Conservation (phyloP, 345 rosid species). For the Salix caprea region DNA sequence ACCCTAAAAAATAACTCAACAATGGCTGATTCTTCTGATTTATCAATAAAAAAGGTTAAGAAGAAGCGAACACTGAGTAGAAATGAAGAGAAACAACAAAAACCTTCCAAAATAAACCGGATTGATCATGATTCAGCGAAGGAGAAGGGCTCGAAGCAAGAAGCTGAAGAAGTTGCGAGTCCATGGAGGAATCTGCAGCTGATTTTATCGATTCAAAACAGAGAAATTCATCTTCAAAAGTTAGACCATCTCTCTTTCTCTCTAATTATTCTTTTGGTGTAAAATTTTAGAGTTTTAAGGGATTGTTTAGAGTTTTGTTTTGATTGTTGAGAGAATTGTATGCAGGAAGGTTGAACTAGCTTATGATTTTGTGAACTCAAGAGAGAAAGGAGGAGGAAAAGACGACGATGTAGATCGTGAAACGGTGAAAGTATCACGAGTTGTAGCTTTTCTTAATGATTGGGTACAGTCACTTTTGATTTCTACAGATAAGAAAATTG, state of each 20-base stretch:
- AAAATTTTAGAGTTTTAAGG: neutral
- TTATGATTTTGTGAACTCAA: conserved; percentile 40
- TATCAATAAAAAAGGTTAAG: conserved; percentile 23
- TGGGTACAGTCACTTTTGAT: conserved; percentile 72
- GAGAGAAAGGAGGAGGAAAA: conserved; percentile 24
- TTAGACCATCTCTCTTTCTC: conserved; percentile 27
- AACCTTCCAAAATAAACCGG: conserved; percentile 27
- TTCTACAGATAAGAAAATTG: conserved; percentile 39
- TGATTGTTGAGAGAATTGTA: conserved; percentile 6
- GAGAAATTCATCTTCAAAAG: conserved; percentile 46
- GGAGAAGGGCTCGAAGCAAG: conserved; percentile 12
- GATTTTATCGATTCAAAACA: conserved; percentile 51
- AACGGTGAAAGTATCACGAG: conserved; percentile 52
- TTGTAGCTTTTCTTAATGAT: conserved; percentile 58
- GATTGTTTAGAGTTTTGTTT: neutral
- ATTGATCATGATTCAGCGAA: conserved; percentile 17
- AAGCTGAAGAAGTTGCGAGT: conserved; percentile 18
- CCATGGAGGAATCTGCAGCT: conserved; percentile 79
- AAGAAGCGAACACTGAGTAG: conserved; percentile 40
- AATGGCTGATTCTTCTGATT: conserved; percentile 36
- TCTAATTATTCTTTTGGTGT: neutral
- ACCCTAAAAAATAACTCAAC: neutral
- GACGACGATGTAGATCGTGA: conserved; percentile 45
- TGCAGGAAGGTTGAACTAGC: conserved; percentile 82
- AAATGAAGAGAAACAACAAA: conserved; percentile 23